Conservation (phyloP, 2,329 filamentous ascomycete species). For the Diatrype stigma region DNA sequence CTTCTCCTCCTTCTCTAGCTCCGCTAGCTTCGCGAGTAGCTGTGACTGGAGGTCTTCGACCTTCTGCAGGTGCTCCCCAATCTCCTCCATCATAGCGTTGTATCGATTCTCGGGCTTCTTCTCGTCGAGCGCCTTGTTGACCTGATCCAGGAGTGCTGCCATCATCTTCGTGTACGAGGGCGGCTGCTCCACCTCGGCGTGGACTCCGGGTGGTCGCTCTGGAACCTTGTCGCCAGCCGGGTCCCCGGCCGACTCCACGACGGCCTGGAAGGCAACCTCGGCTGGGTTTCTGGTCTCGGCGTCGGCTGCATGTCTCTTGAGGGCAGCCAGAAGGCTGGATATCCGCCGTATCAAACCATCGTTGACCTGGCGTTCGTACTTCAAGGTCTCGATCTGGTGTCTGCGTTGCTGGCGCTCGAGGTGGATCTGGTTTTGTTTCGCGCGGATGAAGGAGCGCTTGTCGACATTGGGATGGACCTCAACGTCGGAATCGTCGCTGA, state of each 20-base stretch:
- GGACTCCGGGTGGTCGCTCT: constrained; percentile 72
- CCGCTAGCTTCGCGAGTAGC: constrained; percentile 66
- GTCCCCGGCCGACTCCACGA: constrained; percentile 76
- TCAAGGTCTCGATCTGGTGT: constrained; percentile 83
- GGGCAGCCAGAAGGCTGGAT: constrained; percentile 67
- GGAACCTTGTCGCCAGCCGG: constrained; percentile 72
- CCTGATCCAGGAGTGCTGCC: constrained; percentile 89
- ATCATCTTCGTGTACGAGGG: constrained; percentile 97
- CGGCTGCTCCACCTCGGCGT: constrained; percentile 67
- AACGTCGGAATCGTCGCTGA: constrained; percentile 96
- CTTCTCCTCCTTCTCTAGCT: constrained; percentile 79
- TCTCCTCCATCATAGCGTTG: constrained; percentile 71
- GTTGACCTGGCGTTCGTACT: constrained; percentile 91
- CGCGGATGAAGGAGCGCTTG: constrained; percentile 96
- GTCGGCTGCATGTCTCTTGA: constrained; percentile 69
- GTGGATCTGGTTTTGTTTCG: constrained; percentile 97
- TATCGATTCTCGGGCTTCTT: constrained; percentile 67
- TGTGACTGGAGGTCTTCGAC: constrained; percentile 75
- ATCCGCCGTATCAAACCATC: constrained; percentile 85
- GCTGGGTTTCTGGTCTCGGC: constrained; percentile 63
- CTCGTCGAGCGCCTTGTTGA: constrained; percentile 79
- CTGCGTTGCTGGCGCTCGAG: constrained; percentile 81
- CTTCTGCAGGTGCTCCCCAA: constrained; percentile 72
- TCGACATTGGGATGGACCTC: constrained; percentile 99
- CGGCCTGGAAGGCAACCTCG: constrained; percentile 80